Percentiles rank a stretch among this genome's conserved stretches.
Conservation (phyloP, 2,329 filamentous ascomycete genomes). For the Dactylellina haptotyla region DNA sequence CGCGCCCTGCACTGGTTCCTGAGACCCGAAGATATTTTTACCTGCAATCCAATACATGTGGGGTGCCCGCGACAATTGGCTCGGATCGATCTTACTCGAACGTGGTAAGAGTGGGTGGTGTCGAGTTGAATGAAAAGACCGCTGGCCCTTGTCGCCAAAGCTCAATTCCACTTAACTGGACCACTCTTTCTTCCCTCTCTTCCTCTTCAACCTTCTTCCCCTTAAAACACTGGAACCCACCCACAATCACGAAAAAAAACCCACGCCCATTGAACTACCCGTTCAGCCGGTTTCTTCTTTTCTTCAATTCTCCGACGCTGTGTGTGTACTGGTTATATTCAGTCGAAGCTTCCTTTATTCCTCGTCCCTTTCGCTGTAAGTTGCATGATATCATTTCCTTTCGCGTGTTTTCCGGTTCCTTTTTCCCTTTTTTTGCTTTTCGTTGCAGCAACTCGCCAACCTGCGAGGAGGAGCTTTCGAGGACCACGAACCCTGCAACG, state of each 20-base stretch:
- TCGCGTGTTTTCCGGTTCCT: constrained; percentile 29
- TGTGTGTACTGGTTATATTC: constrained; percentile 49
- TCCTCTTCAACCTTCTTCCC: constrained; percentile 25
- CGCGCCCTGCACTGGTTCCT: too few relatives aligned
- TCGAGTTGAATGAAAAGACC: constrained; percentile 5
- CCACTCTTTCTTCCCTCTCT: constrained; percentile 20
- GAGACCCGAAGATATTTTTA: too few relatives aligned
- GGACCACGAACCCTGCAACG: constrained; percentile 19
- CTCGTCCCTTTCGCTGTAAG: constrained; percentile 41
- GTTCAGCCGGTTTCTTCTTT: constrained; percentile 25
- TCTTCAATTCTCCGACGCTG: constrained; percentile 39
- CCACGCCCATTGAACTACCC: constrained; percentile 18
- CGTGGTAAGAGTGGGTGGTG: constrained; percentile 30
- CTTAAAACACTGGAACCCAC: constrained; percentile 50
- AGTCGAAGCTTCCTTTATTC: constrained; percentile 29
- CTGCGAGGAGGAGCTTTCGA: constrained; percentile 5
- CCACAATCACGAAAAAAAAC: constrained; percentile 33
- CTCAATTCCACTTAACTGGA: constrained; percentile 40
- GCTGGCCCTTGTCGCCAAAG: constrained; percentile 43
- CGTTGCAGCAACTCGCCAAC: constrained; percentile 11
- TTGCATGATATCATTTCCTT: constrained; percentile 36
- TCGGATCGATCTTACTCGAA: too few relatives aligned
- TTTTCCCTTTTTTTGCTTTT: constrained; percentile 38
- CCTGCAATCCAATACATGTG: too few relatives aligned
- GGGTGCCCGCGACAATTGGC: too few relatives aligned